phyloP scores from a whole-genome alignment of 495 filamentous ascomycete genomes.

The Jackrogersella multiformis region DNA sequence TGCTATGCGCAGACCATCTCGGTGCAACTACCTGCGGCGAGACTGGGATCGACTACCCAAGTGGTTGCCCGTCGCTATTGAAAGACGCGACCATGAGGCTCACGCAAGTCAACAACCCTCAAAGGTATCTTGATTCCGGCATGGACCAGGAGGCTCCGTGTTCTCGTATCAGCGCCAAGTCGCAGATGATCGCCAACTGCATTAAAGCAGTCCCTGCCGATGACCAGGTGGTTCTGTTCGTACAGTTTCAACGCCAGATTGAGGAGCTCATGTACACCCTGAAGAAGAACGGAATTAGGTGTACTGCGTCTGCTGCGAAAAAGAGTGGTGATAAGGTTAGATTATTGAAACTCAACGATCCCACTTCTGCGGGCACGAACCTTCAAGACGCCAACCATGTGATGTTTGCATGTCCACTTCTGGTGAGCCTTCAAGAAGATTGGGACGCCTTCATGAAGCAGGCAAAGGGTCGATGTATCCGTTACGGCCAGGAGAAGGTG shows the following conservation, averaged over 20 bases:
- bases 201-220: constrained; percentile 36
- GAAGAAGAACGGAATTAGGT: constrained; percentile 14
- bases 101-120: constrained; percentile 17
- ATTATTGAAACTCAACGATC: constrained; percentile 70
- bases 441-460: constrained; percentile 73
- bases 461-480: constrained; percentile 72
- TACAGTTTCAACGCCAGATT: constrained; percentile 41
- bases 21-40: constrained; percentile 17
- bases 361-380: constrained; percentile 76
- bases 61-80: constrained; percentile 23
- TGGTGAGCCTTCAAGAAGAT: constrained; percentile 59
- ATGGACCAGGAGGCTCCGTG: constrained; percentile 1
- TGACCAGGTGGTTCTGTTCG: constrained; percentile 49
- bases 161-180: constrained; percentile 30
- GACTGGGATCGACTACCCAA: background rate
- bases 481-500: constrained; percentile 71
- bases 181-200: constrained; percentile 33
- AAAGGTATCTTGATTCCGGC: background rate
- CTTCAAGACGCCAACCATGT: constrained; percentile 79
- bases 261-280: constrained; percentile 39
- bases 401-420: constrained; percentile 74
- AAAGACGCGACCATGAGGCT: constrained; percentile 17
- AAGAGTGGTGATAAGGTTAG: constrained; percentile 58
- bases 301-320: constrained; percentile 20
- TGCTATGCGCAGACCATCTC: constrained; percentile 56